These are phyloP conservation scores for Lolium rigidum DNA, from an alignment of 176 grass and related monocot genomes.

Conservation along the genomic window DNA sequence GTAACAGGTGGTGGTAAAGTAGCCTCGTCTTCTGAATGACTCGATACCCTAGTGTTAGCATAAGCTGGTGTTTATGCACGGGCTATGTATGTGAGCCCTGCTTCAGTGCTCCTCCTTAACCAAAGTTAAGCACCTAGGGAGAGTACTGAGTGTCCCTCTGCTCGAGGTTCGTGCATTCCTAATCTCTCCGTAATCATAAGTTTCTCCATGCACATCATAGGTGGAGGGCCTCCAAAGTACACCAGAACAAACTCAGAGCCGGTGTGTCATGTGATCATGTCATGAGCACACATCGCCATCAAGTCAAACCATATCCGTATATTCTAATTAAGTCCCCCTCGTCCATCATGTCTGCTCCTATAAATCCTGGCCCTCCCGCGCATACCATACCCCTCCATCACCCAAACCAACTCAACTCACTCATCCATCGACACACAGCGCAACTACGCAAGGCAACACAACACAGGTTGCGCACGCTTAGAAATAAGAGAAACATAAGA, in stretches of 20 bases:
- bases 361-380: conserved; percentile 40
- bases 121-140: too few relatives aligned
- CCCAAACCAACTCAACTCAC: conserved; percentile 38
- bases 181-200: conserved; percentile 16
- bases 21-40: conserved; percentile 16
- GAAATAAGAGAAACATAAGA: not conserved
- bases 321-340: conserved; percentile 4
- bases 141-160: conserved; percentile 26
- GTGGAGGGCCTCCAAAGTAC: conserved; percentile 23
- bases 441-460: not conserved
- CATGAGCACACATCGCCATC: conserved; percentile 57
- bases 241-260: conserved; percentile 33
- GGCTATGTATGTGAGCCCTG: too few relatives aligned
- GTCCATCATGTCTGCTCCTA: conserved; percentile 47
- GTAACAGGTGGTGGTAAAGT: conserved; percentile 8
- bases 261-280: conserved; percentile 53
- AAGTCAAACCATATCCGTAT: conserved; percentile 65
- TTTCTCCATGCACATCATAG: conserved; percentile 20
- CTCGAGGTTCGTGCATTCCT: not conserved
- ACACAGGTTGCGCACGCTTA: not conserved
- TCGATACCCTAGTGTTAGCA: conserved; percentile 22
- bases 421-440: conserved; percentile 20
- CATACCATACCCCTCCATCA: conserved; percentile 46
- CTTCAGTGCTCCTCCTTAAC: too few relatives aligned
- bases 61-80: conserved; percentile 5